A percentile compares a stretch with the other conserved stretches of the same genome.
phyloP scores from a whole-genome alignment of 148 eudicot genomes.

The Vaccinium corymbosum region DNA sequence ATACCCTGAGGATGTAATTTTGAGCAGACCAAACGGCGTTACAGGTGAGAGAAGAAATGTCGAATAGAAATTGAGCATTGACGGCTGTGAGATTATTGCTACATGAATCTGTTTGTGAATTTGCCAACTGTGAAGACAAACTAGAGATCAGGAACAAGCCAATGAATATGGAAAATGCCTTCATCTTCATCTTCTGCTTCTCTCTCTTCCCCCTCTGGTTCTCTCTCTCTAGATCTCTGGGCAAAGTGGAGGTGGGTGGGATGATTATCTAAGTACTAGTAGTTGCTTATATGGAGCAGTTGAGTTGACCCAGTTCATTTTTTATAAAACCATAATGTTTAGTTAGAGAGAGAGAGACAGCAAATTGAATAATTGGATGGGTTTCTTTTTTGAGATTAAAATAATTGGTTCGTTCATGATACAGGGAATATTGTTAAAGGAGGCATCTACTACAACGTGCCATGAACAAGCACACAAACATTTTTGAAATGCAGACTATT shows the following conservation, averaged over 20 bases:
- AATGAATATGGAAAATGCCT: slow-evolving; percentile 25
- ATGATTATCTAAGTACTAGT: slow-evolving; percentile 3
- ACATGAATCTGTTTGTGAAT: slow-evolving; percentile 65
- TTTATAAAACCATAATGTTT: not conserved
- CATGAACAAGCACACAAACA: not conserved
- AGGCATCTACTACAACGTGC: not conserved
- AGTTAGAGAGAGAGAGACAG: not conserved
- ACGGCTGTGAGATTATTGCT: slow-evolving; percentile 23
- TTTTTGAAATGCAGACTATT: not conserved
- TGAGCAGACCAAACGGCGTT: slow-evolving; percentile 46
- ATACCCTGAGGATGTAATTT: slow-evolving; percentile 64
- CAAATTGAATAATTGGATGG: not conserved
- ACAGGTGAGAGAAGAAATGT: slow-evolving; percentile 53
- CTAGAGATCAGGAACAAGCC: slow-evolving; percentile 30
- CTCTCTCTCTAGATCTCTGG: slow-evolving; percentile 17
- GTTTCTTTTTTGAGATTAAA: too few species aligned
- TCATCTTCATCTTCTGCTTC: slow-evolving; percentile 19
- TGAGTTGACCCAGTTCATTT: not conserved
- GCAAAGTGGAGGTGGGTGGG: slow-evolving; percentile 23
- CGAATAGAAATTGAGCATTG: slow-evolving; percentile 30
- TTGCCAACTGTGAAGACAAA: slow-evolving; percentile 21
- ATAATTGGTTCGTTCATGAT: too few species aligned
- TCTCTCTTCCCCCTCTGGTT: slow-evolving; percentile 18
- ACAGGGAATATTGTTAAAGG: not conserved
- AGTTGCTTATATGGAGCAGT: not conserved